These are phyloP conservation scores for Hypoxylon cercidicola DNA, from an alignment of 495 filamentous ascomycete species.

Conservation along the genomic window DNA sequence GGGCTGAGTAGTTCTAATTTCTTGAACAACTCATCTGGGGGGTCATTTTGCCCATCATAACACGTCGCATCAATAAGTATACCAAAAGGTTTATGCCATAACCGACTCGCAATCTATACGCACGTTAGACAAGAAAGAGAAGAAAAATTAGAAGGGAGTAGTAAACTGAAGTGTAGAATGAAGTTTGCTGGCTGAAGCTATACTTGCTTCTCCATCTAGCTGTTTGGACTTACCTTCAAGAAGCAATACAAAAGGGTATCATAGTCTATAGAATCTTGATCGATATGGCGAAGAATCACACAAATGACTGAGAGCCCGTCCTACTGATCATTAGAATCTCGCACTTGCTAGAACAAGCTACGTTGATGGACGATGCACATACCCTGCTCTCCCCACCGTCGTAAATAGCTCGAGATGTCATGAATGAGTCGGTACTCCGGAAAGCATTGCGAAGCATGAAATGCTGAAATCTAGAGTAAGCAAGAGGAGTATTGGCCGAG, in stretches of 20 bases:
- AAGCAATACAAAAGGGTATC: constrained; percentile 72
- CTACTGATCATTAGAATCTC: constrained; percentile 35
- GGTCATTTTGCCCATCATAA: constrained; percentile 68
- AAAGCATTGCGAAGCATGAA: constrained; percentile 76
- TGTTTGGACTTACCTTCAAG: constrained; percentile 60
- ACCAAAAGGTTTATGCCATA: constrained; percentile 74
- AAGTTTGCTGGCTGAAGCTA: neutral
- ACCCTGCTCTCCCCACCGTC: constrained; percentile 74
- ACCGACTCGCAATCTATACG: constrained; percentile 67
- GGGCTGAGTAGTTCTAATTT: constrained; percentile 68
- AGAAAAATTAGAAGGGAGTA: neutral
- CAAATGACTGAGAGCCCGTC: constrained; percentile 74
- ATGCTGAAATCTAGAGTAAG: constrained; percentile 73
- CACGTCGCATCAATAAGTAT: constrained; percentile 73
- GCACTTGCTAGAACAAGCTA: neutral
- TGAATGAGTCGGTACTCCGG: constrained; percentile 66
- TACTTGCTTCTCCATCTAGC: neutral
- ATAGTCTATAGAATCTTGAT: constrained; percentile 67
- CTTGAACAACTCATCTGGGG: constrained; percentile 67
- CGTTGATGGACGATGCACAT: constrained; percentile 1
- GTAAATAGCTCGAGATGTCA: constrained; percentile 70
- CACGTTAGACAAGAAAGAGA: neutral
- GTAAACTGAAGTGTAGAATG: neutral
- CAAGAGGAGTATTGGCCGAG: constrained; percentile 64
- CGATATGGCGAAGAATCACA: constrained; percentile 70